phyloP scores from a whole-genome alignment of 2,329 filamentous ascomycete species.

The Aspergillus hortae region DNA sequence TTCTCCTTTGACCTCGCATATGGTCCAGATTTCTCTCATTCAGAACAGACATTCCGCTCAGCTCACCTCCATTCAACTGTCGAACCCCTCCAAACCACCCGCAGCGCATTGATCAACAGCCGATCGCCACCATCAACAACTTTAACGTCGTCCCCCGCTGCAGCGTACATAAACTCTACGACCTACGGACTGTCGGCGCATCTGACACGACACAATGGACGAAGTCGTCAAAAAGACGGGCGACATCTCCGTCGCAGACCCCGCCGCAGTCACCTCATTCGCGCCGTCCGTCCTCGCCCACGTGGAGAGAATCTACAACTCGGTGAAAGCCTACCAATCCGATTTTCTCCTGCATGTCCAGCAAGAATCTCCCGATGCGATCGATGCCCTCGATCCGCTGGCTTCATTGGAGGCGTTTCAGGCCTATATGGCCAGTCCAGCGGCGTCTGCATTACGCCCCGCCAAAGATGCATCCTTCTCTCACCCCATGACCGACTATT shows the following conservation, averaged over 20 bases:
- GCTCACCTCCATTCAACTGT: neutral
- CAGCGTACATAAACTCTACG: neutral
- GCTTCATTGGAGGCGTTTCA: constrained; percentile 43
- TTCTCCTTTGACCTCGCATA: neutral
- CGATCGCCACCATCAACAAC: neutral
- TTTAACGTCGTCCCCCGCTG: neutral
- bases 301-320: constrained; percentile 34
- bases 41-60: neutral
- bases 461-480: constrained; percentile 54
- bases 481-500: constrained; percentile 80
- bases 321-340: constrained; percentile 17
- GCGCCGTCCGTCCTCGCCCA: constrained; percentile 30
- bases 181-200: neutral
- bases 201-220: constrained; percentile 1
- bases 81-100: neutral
- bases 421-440: constrained; percentile 46
- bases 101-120: neutral
- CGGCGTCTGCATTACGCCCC: constrained; percentile 41
- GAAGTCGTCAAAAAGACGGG: constrained; percentile 14
- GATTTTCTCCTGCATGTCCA: constrained; percentile 25
- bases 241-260: constrained; percentile 11
- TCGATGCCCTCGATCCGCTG: constrained; percentile 14
- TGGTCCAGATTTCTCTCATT: too few relatives aligned
- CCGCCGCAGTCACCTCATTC: constrained; percentile 18
- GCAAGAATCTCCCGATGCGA: constrained; percentile 7